Conservation (phyloP, 1,139 yeast species). For the Taiozyma sp. region DNA sequence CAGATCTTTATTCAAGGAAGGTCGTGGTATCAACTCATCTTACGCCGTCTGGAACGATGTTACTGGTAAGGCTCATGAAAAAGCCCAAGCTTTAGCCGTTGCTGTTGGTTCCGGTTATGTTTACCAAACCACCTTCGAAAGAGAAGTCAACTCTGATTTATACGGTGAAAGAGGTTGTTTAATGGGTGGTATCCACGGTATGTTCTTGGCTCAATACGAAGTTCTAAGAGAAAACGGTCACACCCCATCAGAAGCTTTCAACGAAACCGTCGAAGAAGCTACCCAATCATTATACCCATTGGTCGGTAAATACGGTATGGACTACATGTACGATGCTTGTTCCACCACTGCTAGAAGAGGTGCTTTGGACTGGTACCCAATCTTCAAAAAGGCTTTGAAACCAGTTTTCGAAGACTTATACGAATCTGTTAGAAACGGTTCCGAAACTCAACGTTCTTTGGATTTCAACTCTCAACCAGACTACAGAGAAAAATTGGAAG, state of each 20-base stretch:
- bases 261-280: constrained; percentile 99
- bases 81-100: constrained; percentile 96
- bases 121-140: constrained; percentile 98
- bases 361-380: constrained; percentile 99
- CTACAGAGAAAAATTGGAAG: constrained; percentile 95
- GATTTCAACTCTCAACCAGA: constrained; percentile 97
- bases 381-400: constrained; percentile 97
- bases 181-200: constrained; percentile 99
- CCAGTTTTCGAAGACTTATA: constrained; percentile 96
- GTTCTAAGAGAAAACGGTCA: constrained; percentile 99
- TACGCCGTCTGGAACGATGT: constrained; percentile 99
- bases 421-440: constrained; percentile 92
- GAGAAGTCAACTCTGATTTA: constrained; percentile 98
- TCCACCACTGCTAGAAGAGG: constrained; percentile 99
- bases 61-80: constrained; percentile 98
- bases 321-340: constrained; percentile 99
- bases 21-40: constrained; percentile 99
- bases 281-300: constrained; percentile 99
- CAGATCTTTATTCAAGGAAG: constrained; percentile 98
- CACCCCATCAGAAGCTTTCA: constrained; percentile 99
- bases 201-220: constrained; percentile 99
- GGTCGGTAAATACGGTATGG: constrained; percentile 99
- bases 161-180: constrained; percentile 99
- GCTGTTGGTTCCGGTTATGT: constrained; percentile 99
- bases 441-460: constrained; percentile 96